Conservation (phyloP, 2,329 filamentous ascomycete species). For the Emericellopsis cladophorae region DNA sequence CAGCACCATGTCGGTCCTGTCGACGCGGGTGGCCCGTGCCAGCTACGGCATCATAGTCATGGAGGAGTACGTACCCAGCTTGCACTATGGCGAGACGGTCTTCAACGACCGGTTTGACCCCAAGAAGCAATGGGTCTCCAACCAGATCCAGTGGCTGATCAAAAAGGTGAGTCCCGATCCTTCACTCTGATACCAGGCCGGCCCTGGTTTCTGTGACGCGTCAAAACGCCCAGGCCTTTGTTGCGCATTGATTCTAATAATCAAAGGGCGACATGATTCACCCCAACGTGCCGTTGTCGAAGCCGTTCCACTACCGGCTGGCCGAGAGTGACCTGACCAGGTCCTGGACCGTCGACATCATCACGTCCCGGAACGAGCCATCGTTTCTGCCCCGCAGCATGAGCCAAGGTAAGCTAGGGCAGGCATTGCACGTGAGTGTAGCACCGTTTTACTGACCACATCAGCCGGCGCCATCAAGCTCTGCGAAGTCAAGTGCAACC, state of each 20-base stretch:
- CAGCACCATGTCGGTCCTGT: constrained; percentile 23
- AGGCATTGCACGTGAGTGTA: neutral
- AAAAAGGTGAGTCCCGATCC: constrained; percentile 14
- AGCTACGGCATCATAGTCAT: constrained; percentile 28
- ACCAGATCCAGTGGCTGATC: constrained; percentile 29
- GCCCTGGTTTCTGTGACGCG: too few species aligned
- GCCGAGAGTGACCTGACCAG: constrained; percentile 17
- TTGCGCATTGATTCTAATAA: neutral
- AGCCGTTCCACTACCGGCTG: constrained; percentile 20
- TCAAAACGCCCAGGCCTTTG: too few species aligned
- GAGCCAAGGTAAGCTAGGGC: constrained; percentile 17
- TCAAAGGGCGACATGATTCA: constrained; percentile 25
- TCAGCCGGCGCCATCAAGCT: constrained; percentile 22
- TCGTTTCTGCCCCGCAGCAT: constrained; percentile 21
- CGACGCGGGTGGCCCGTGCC: constrained; percentile 24
- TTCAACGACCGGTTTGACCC: constrained; percentile 17
- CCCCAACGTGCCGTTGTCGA: constrained; percentile 18
- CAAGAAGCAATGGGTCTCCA: constrained; percentile 22
- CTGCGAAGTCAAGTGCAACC: constrained; percentile 25
- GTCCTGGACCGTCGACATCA: constrained; percentile 23
- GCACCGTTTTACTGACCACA: neutral
- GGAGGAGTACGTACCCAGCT: constrained; percentile 19
- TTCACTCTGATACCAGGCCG: neutral
- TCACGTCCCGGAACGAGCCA: constrained; percentile 24
- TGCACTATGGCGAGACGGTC: constrained; percentile 22